Percentiles rank a stretch among this genome's conserved stretches.
These are phyloP conservation scores for Geotrichum candidum DNA, from an alignment of 1,139 yeast genomes.

Conservation along the genomic window DNA sequence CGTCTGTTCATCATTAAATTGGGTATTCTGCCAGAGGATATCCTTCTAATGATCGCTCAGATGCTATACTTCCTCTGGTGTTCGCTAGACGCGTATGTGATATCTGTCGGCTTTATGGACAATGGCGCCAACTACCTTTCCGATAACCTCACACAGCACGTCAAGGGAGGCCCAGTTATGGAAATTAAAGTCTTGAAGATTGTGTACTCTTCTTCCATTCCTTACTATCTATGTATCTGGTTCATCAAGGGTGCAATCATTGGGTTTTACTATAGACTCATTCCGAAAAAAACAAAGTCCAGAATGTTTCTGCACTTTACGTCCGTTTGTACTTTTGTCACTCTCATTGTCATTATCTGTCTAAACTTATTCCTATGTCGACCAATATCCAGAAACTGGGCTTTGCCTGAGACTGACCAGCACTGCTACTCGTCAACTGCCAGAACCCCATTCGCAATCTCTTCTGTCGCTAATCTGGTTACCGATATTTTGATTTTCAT, in stretches of 20 bases:
- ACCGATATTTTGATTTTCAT: conserved; percentile 29
- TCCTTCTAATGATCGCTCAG: conserved; percentile 27
- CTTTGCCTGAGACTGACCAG: conserved; percentile 19
- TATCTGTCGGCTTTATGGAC: conserved; percentile 30
- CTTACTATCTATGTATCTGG: conserved; percentile 31
- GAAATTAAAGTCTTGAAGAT: conserved; percentile 25
- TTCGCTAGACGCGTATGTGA: conserved; percentile 27
- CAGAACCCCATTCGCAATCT: conserved; percentile 26
- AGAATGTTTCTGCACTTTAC: conserved; percentile 25
- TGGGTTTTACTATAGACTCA: conserved; percentile 29
- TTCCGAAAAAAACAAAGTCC: conserved; percentile 27
- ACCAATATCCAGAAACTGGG: conserved; percentile 31
- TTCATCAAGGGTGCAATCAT: conserved; percentile 30
- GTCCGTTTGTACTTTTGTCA: conserved; percentile 18
- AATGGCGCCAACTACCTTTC: conserved; percentile 25
- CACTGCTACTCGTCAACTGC: conserved; percentile 31
- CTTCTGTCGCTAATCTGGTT: conserved; percentile 28
- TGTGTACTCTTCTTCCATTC: conserved; percentile 29
- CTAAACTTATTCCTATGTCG: conserved; percentile 28
- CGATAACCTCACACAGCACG: conserved; percentile 22
- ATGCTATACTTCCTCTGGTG: conserved; percentile 29
- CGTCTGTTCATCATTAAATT: conserved; percentile 24
- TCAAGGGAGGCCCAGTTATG: conserved; percentile 21
- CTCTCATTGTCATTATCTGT: conserved; percentile 23
- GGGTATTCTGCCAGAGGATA: conserved; percentile 30